Base-by-base conservation (phyloP, 192 early-diverging fungal species). In the Chytriomyces sp. region DNA sequence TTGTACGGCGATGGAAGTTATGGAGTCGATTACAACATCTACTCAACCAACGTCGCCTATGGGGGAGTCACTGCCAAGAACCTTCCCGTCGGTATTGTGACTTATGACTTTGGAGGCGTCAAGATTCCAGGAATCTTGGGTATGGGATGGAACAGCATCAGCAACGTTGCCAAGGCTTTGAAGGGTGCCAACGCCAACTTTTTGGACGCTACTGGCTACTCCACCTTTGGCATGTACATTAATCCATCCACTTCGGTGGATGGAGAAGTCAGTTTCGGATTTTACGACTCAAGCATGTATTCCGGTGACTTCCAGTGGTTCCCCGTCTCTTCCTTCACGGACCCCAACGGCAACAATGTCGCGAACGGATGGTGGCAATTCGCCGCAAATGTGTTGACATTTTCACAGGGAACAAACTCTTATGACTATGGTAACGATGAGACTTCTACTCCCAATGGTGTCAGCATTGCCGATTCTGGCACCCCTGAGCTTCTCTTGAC, bases 241-340 rank as follows among this genome's bases (percentile, higher is more conserved):
- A 17, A 10, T 17, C 41, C 41, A 10, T n/a, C 10, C 12, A n/a
- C 10, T n/a, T 10, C 10, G n/a, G n/a, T n/a, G n/a, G n/a, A 49
- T 10, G 41, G 41, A 49, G 12, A 49, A 49, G 41, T 49, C 10
- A 49, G n/a, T 49, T 49, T 49, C 91, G 30, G 90, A 94, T 74
- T 78, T 83, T 41, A 84, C 79, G 67, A 84, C 86, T 14, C 93
- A 92, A 5, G 90, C 91, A 0, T 89, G 93, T 54, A 92, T 93
- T 28, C 88, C 90, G 68, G 34, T 93, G 6, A 81, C 80, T 25
- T 49, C 80, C 41, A 49, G 41, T 49, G 41, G 41, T 49, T 49
- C n/a, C 41, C 41, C 10, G 41, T 49, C n/a, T 28, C 56, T 25
- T 25, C 8, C 25, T 57, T 14, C 30, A 10, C 14, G 8, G 56